Percentiles rank a stretch among this genome's conserved stretches.
phyloP scores from a whole-genome alignment of 139 green algal genomes.

The Mesostigma viride region DNA sequence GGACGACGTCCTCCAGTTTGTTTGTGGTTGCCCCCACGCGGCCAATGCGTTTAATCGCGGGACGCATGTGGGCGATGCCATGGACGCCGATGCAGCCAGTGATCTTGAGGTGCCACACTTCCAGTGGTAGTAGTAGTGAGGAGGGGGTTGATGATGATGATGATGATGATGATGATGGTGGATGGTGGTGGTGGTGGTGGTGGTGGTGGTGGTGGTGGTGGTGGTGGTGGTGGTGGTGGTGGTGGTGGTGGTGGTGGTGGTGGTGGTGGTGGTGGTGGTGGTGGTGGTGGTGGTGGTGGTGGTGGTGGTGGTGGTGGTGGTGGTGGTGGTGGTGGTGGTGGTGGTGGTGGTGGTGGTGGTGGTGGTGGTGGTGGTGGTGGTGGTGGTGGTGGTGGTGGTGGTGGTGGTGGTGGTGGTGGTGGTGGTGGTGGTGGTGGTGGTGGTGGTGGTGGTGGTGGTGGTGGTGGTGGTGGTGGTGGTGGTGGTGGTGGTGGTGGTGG shows the following conservation, averaged over 20 bases:
- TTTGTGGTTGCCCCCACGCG: too few relatives aligned
- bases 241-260: background rate
- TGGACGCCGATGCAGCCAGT: too few relatives aligned
- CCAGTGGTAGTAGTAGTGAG: too few relatives aligned
- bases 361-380: background rate
- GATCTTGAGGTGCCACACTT: too few relatives aligned
- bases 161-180: too few relatives aligned
- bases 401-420: background rate
- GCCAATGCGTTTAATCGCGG: too few relatives aligned
- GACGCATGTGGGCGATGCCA: too few relatives aligned
- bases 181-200: slow-evolving; percentile 6
- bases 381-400: background rate
- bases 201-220: slow-evolving; percentile 4
- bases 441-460: background rate
- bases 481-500: background rate
- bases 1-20: too few relatives aligned
- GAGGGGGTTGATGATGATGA: too few relatives aligned
- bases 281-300: slow-evolving; percentile 1
- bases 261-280: slow-evolving; percentile 1
- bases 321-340: background rate
- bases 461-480: background rate
- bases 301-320: background rate
- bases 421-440: background rate
- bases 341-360: background rate
- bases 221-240: background rate